Percentiles rank a stretch among this genome's conserved stretches.
These are phyloP conservation scores for Peronosclerospora sorghi DNA, from an alignment of 352 stramenopile genomes.

Conservation along the genomic window DNA sequence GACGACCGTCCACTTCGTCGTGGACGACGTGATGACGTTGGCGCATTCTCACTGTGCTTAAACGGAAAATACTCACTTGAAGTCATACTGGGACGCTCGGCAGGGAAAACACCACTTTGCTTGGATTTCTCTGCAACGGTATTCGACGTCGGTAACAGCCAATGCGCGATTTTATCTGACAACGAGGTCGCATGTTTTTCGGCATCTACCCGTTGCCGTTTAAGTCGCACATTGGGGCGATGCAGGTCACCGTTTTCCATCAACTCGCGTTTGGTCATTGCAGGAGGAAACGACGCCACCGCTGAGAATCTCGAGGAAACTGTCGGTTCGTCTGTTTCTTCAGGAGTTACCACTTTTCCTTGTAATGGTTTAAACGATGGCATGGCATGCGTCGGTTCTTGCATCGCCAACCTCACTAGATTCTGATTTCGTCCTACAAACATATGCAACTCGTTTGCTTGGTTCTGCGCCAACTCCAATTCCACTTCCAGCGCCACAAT, in stretches of 20 bases:
- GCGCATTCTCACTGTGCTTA: slow-evolving; percentile 16
- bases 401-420: slow-evolving; percentile 7
- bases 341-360: slow-evolving; percentile 31
- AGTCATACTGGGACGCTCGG: slow-evolving; percentile 4
- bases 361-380: slow-evolving; percentile 18
- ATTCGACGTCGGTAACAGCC: slow-evolving; percentile 29
- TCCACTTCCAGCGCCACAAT: slow-evolving; percentile 43
- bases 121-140: slow-evolving; percentile 6
- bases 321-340: slow-evolving; percentile 15
- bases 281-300: slow-evolving; percentile 26
- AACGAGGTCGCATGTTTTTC: slow-evolving; percentile 34
- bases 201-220: slow-evolving; percentile 31
- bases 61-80: slow-evolving; percentile 28
- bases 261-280: slow-evolving; percentile 26
- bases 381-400: slow-evolving; percentile 2
- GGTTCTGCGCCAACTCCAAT: slow-evolving; percentile 46
- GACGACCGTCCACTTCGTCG: slow-evolving; percentile 11
- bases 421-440: slow-evolving; percentile 42
- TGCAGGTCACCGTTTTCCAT: slow-evolving; percentile 15
- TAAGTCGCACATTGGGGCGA: slow-evolving; percentile 18
- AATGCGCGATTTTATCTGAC: slow-evolving; percentile 41
- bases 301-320: slow-evolving; percentile 29
- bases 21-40: slow-evolving; percentile 5
- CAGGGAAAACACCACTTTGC: neutral
- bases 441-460: slow-evolving; percentile 42